phyloP scores from a whole-genome alignment of 257 asterid genomes.

The Knoxia roxburghii region DNA sequence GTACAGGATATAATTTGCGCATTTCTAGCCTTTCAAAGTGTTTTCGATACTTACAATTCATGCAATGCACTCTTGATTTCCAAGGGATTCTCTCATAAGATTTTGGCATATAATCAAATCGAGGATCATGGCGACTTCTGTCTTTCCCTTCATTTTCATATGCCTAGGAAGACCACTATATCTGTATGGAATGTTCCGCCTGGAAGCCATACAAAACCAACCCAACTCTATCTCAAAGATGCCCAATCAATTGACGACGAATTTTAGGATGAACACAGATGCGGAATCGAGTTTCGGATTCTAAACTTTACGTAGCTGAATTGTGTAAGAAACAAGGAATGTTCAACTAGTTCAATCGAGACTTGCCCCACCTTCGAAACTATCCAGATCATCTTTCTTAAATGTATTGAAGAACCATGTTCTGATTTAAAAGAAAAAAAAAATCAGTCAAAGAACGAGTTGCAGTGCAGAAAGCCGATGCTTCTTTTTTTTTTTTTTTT shows the following conservation, averaged over 20 bases:
- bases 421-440: too few relatives aligned
- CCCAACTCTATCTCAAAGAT: too few relatives aligned
- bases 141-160: constrained; percentile 33
- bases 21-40: neutral
- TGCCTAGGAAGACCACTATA: constrained; percentile 46
- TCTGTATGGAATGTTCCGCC: constrained; percentile 58
- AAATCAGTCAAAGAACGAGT: too few relatives aligned
- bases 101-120: constrained; percentile 78
- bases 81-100: constrained; percentile 64
- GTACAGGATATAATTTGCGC: too few relatives aligned
- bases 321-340: neutral
- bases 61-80: constrained; percentile 39
- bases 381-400: too few relatives aligned
- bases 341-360: neutral
- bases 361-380: neutral
- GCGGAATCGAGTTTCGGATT: neutral
- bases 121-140: constrained; percentile 41
- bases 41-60: neutral
- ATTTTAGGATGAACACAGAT: neutral
- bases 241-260: neutral
- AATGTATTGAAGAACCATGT: too few relatives aligned
- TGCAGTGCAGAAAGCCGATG: too few relatives aligned
- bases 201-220: constrained; percentile 51
- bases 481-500: too few relatives aligned
- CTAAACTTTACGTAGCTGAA: neutral